Evolutionary conservation across 75 land plant species (phyloP).

Genomic region (Gnetum montanum): DNA sequence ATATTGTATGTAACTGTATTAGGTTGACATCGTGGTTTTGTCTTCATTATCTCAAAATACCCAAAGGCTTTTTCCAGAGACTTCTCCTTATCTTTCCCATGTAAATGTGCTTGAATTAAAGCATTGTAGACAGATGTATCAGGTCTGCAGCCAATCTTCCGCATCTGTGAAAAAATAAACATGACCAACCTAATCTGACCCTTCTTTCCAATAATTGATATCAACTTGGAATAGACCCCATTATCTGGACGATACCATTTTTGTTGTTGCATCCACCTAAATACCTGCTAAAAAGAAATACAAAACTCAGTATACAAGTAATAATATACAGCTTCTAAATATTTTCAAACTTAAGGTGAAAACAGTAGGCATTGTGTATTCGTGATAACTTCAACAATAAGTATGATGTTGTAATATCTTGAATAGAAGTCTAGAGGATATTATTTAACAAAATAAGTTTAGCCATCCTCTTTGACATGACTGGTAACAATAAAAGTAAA

Average conservation of each 20-base stretch:
- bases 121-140: conserved; percentile 91
- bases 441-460: too few species aligned
- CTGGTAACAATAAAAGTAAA: too few species aligned
- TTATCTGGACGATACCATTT: conserved; percentile 80
- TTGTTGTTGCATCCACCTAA: conserved; percentile 96
- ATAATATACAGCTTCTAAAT: too few species aligned
- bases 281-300: conserved; percentile 41
- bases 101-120: conserved; percentile 74
- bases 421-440: too few species aligned
- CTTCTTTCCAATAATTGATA: conserved; percentile 84
- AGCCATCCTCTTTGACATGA: too few species aligned
- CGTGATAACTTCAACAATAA: too few species aligned
- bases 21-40: conserved; percentile 56
- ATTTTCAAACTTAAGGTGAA: too few species aligned
- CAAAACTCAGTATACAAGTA: neutral
- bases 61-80: conserved; percentile 62
- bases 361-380: too few species aligned
- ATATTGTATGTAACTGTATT: conserved; percentile 87
- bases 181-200: conserved; percentile 77
- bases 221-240: conserved; percentile 81
- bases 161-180: conserved; percentile 89
- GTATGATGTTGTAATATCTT: too few species aligned
- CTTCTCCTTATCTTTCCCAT: conserved; percentile 44
- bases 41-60: conserved; percentile 80
- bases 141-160: conserved; percentile 67